These are phyloP conservation scores for Boletus rubropictus DNA, from an alignment of 768 basidiomycete species.

Conservation along the genomic window DNA sequence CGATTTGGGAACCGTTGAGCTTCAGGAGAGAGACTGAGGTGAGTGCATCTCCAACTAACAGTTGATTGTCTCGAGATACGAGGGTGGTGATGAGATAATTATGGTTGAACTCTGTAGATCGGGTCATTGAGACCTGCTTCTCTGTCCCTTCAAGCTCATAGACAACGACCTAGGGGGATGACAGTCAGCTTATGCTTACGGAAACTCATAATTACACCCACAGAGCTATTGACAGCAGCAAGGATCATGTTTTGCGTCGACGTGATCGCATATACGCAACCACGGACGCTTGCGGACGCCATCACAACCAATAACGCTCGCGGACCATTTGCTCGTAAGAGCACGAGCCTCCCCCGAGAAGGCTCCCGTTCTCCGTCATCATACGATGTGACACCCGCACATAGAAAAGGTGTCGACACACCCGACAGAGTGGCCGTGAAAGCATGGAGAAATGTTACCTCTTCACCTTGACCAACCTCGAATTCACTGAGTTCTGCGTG, in stretches of 20 bases:
- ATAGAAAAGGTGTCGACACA: conserved; percentile 39
- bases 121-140: conserved; percentile 29
- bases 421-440: conserved; percentile 26
- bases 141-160: conserved; percentile 38
- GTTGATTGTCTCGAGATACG: conserved; percentile 43
- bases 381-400: conserved; percentile 44
- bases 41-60: conserved; percentile 77
- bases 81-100: conserved; percentile 75
- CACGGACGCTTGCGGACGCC: conserved; percentile 43
- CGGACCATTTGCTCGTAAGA: conserved; percentile 38
- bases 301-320: conserved; percentile 29
- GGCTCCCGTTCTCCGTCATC: conserved; percentile 44
- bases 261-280: conserved; percentile 66
- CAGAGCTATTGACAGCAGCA: conserved; percentile 72
- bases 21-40: conserved; percentile 71
- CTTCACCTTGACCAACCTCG: conserved; percentile 45
- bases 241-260: conserved; percentile 47
- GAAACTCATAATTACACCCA: conserved; percentile 32
- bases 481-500: conserved; percentile 26
- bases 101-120: conserved; percentile 65
- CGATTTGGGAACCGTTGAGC: conserved; percentile 39
- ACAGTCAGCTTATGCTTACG: background rate
- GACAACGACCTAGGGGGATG: conserved; percentile 39
- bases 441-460: conserved; percentile 50
- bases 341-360: conserved; percentile 52